phyloP scores from a whole-genome alignment of 1,139 yeast genomes.

The Yamadazyma songkhlaensis region DNA sequence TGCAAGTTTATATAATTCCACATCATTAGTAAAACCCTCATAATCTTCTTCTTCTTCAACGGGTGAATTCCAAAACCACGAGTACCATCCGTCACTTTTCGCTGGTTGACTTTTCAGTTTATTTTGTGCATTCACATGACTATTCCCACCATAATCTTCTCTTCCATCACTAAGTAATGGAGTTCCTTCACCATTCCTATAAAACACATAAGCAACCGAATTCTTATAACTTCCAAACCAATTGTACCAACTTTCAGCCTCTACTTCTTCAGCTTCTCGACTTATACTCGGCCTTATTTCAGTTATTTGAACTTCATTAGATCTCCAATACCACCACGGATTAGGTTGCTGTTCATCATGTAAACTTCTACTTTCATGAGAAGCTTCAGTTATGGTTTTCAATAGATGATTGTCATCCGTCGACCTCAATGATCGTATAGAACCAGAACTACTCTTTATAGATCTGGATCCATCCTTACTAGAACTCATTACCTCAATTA shows the following conservation, averaged over 20 bases:
- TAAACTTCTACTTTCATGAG: constrained; percentile 7
- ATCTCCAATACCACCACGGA: constrained; percentile 11
- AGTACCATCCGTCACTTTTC: constrained; percentile 5
- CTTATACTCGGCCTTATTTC: constrained; percentile 7
- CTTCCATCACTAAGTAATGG: constrained; percentile 3
- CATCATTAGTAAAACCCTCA: constrained; percentile 18
- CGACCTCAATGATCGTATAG: constrained; percentile 4
- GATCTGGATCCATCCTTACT: background rate
- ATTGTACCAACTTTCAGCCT: constrained; percentile 7
- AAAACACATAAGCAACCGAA: constrained; percentile 9
- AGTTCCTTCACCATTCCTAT: constrained; percentile 6
- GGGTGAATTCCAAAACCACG: constrained; percentile 7
- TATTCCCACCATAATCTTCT: background rate
- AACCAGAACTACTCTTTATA: constrained; percentile 3
- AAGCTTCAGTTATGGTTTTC: constrained; percentile 10
- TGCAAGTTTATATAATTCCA: constrained; percentile 33
- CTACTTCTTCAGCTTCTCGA: constrained; percentile 1
- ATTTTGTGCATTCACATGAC: background rate
- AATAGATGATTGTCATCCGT: constrained; percentile 3
- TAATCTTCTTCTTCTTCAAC: constrained; percentile 16
- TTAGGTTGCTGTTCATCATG: background rate
- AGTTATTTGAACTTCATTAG: constrained; percentile 1
- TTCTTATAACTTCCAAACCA: constrained; percentile 8
- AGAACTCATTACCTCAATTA: too few relatives aligned
- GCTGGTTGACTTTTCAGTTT: background rate